phyloP scores from a whole-genome alignment of 1,139 yeast genomes.

The Martiniozyma asiatica region DNA sequence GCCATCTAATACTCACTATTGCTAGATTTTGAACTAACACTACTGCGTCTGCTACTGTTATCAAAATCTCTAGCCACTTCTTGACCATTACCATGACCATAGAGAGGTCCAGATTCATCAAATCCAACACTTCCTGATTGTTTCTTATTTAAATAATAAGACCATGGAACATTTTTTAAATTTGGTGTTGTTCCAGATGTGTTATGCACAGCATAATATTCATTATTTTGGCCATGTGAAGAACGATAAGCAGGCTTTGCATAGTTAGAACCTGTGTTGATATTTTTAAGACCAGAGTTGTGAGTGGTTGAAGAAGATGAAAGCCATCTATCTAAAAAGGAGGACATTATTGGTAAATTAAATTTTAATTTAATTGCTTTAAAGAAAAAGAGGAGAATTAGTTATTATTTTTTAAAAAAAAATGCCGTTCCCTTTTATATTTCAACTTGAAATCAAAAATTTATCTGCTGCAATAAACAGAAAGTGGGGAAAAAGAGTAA shows the following conservation, averaged over 20 bases:
- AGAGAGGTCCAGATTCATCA: constrained; percentile 1
- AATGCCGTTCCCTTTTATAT: no score
- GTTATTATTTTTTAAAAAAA: no score
- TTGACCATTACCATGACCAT: neutral
- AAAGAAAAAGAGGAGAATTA: no score
- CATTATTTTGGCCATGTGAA: constrained; percentile 8
- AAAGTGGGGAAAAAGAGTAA: no score
- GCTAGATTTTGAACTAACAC: no score
- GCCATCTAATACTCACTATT: no score
- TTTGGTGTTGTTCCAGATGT: constrained; percentile 16
- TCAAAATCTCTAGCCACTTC: constrained; percentile 1
- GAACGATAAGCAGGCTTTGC: constrained; percentile 10
- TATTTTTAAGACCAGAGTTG: constrained; percentile 11
- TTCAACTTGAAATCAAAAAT: no score
- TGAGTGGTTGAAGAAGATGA: constrained; percentile 15
- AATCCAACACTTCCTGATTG: constrained; percentile 1
- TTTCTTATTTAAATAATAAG: constrained; percentile 15
- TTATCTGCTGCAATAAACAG: no score
- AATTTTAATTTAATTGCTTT: no score
- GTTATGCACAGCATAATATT: constrained; percentile 1
- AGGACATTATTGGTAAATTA: constrained; percentile 17
- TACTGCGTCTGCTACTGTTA: neutral
- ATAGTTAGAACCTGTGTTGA: constrained; percentile 19
- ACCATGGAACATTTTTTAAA: constrained; percentile 19
- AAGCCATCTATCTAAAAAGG: constrained; percentile 25